Percentiles rank a stretch among this genome's conserved stretches.
Evolutionary conservation across 192 early-diverging fungal species (phyloP).

Genomic region (Pecoramyces ruminantium): DNA sequence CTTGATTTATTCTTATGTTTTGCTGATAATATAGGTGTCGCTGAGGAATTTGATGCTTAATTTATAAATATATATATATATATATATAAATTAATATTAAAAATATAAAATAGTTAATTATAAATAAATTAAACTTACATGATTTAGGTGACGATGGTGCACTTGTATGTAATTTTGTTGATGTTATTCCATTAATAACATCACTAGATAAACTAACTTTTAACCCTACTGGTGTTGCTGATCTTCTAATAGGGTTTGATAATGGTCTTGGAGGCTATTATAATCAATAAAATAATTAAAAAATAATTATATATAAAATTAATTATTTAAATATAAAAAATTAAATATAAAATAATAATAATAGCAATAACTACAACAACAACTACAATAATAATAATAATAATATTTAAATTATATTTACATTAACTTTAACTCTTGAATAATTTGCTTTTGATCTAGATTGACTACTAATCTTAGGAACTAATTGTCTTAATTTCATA

Average conservation of each 20-base stretch:
- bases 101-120: neutral
- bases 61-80: too few relatives aligned
- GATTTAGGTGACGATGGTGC: neutral
- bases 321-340: too few relatives aligned
- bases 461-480: neutral
- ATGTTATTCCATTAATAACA: neutral
- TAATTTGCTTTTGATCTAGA: neutral
- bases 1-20: neutral
- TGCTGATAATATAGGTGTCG: neutral
- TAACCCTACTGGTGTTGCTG: neutral
- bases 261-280: neutral
- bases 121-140: neutral
- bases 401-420: neutral
- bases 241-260: neutral
- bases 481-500: neutral
- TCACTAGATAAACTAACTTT: neutral
- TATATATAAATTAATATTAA: too few relatives aligned
- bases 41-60: neutral
- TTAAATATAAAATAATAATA: too few relatives aligned
- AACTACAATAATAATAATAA: too few relatives aligned
- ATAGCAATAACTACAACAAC: too few relatives aligned
- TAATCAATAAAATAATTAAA: too few relatives aligned
- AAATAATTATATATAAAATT: too few relatives aligned
- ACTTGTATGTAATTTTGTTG: neutral
- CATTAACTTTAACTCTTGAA: neutral